phyloP scores from a whole-genome alignment of 805 yeast genomes.

The Yamadazyma tumulicola region DNA sequence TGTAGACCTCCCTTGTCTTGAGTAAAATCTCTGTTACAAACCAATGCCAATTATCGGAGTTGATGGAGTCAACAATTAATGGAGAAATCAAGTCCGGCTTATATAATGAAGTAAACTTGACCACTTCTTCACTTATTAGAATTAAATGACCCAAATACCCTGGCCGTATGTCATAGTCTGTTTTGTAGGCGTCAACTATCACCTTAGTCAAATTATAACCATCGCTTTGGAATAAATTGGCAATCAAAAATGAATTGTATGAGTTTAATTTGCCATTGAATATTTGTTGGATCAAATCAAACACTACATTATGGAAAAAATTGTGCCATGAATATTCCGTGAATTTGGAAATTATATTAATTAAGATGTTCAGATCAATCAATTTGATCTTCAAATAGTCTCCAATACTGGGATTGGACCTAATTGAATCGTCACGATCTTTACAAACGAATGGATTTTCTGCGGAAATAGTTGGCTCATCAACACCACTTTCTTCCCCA shows the following conservation, averaged over 20 bases:
- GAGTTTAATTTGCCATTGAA: constrained; percentile 90
- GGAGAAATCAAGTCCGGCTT: constrained; percentile 59
- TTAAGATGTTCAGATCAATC: constrained; percentile 67
- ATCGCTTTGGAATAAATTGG: constrained; percentile 21
- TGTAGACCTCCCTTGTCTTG: constrained; percentile 53
- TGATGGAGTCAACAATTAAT: constrained; percentile 45
- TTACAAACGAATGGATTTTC: constrained; percentile 42
- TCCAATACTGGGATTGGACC: constrained; percentile 72
- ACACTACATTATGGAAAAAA: constrained; percentile 94
- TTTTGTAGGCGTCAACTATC: constrained; percentile 23
- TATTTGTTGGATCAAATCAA: constrained; percentile 93
- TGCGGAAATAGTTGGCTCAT: constrained; percentile 41
- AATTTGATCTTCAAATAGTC: constrained; percentile 82
- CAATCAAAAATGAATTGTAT: constrained; percentile 57
- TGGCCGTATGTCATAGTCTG: constrained; percentile 51
- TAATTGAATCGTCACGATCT: constrained; percentile 27
- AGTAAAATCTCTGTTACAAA: constrained; percentile 47
- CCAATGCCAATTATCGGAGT: constrained; percentile 49
- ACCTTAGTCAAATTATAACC: constrained; percentile 23
- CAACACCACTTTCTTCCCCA: constrained; percentile 41
- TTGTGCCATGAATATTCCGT: constrained; percentile 94
- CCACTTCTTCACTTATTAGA: constrained; percentile 91
- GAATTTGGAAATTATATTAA: constrained; percentile 68
- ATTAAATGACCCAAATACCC: constrained; percentile 98
- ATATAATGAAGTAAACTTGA: constrained; percentile 70